These are phyloP conservation scores for Colletotrichum cordylinicola DNA, from an alignment of 2,329 filamentous ascomycete species.

Conservation along the genomic window DNA sequence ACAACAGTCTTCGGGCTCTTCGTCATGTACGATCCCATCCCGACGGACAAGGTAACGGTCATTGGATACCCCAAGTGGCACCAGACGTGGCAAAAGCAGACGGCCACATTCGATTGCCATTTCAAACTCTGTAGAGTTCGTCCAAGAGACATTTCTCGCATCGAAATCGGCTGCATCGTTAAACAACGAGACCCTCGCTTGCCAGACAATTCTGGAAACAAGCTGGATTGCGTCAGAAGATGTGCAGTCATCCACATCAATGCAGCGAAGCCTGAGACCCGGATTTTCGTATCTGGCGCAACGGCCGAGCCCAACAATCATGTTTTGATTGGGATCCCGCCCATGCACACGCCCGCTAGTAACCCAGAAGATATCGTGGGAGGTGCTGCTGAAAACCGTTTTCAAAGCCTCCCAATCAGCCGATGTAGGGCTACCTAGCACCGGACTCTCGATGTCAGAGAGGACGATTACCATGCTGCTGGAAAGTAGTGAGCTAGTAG, in stretches of 20 bases:
- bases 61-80: not conserved
- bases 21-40: not conserved
- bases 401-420: slow-evolving; percentile 22
- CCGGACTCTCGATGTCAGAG: slow-evolving; percentile 14
- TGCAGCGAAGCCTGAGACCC: not conserved
- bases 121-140: not conserved
- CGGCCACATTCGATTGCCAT: not conserved
- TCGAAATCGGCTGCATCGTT: not conserved
- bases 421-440: slow-evolving; percentile 39
- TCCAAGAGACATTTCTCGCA: not conserved
- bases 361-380: slow-evolving; percentile 24
- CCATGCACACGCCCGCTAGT: slow-evolving; percentile 19
- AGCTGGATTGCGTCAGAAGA: not conserved
- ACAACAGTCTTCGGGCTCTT: not conserved
- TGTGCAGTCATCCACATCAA: not conserved
- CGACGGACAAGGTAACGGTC: not conserved
- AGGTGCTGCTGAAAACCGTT: slow-evolving; percentile 7
- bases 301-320: slow-evolving; percentile 13
- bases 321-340: slow-evolving; percentile 22
- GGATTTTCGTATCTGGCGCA: not conserved
- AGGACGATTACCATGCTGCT: not conserved
- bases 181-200: not conserved
- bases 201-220: not conserved
- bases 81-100: not conserved
- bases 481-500: not conserved